These are phyloP conservation scores for Bertia moriformis DNA, from an alignment of 2,329 filamentous ascomycete species.

Conservation along the genomic window DNA sequence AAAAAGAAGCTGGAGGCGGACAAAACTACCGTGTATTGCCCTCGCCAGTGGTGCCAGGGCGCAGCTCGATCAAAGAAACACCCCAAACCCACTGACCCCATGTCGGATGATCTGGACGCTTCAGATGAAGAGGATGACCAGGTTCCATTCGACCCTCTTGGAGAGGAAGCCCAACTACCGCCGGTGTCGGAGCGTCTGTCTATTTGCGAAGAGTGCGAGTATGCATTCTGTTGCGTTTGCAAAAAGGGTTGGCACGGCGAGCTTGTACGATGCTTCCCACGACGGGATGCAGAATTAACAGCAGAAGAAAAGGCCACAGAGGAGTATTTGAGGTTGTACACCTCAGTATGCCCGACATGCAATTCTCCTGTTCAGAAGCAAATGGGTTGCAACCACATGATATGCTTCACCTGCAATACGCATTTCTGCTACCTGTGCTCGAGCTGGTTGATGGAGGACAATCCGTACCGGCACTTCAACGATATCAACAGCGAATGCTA, in stretches of 20 bases:
- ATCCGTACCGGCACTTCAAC: conserved; percentile 51
- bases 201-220: conserved; percentile 45
- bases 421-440: conserved; percentile 55
- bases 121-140: conserved; percentile 5
- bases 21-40: conserved; percentile 84
- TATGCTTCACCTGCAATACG: conserved; percentile 45
- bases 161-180: conserved; percentile 20
- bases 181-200: conserved; percentile 37
- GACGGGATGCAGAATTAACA: conserved; percentile 37
- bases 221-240: conserved; percentile 50
- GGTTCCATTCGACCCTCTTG: conserved; percentile 15
- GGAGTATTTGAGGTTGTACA: conserved; percentile 43
- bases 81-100: conserved; percentile 23
- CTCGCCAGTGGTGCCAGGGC: conserved; percentile 80
- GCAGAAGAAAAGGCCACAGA: conserved; percentile 48
- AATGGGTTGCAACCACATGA: conserved; percentile 54
- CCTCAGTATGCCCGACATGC: conserved; percentile 47
- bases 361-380: conserved; percentile 44
- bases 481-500: conserved; percentile 35
- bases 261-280: conserved; percentile 39
- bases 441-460: conserved; percentile 37
- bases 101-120: conserved; percentile 15
- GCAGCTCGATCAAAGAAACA: conserved; percentile 46
- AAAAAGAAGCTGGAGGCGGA: conserved; percentile 87
- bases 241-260: conserved; percentile 50